Percentiles rank a stretch among this genome's conserved stretches.
These are phyloP conservation scores for Pichia norvegensis DNA, from an alignment of 1,139 yeast genomes.

Conservation along the genomic window DNA sequence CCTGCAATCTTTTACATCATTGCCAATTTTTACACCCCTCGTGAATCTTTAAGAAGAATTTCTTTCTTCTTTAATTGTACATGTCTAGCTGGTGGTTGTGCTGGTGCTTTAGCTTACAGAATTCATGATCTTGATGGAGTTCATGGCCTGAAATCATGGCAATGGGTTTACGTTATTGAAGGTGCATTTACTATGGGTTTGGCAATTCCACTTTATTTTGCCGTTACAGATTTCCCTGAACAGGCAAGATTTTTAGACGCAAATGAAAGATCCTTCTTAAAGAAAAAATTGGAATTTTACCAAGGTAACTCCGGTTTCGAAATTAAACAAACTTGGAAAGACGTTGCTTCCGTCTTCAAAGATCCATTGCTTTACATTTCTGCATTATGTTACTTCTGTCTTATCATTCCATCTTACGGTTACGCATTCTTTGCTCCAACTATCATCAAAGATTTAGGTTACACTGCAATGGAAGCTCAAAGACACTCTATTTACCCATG, in stretches of 20 bases:
- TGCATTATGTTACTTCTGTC: conserved; percentile 54
- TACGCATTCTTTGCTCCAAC: conserved; percentile 68
- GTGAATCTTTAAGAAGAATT: conserved; percentile 65
- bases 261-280: conserved; percentile 42
- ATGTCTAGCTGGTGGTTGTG: conserved; percentile 73
- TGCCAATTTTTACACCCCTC: conserved; percentile 47
- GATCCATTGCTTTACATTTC: conserved; percentile 50
- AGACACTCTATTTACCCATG: conserved; percentile 71
- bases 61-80: conserved; percentile 65
- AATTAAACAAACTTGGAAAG: conserved; percentile 36
- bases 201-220: conserved; percentile 52
- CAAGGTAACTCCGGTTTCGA: conserved; percentile 55
- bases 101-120: conserved; percentile 68
- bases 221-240: conserved; percentile 69
- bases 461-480: conserved; percentile 57
- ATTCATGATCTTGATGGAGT: conserved; percentile 44
- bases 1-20: conserved; percentile 67
- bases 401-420: conserved; percentile 61
- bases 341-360: conserved; percentile 38
- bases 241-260: conserved; percentile 44
- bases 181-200: conserved; percentile 63
- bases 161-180: conserved; percentile 69
- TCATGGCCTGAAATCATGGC: conserved; percentile 53
- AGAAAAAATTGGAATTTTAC: conserved; percentile 46
- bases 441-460: conserved; percentile 51